Evolutionary conservation across 139 green algal genomes (phyloP).

Genomic region (Mesotaenium endlicherianum): DNA sequence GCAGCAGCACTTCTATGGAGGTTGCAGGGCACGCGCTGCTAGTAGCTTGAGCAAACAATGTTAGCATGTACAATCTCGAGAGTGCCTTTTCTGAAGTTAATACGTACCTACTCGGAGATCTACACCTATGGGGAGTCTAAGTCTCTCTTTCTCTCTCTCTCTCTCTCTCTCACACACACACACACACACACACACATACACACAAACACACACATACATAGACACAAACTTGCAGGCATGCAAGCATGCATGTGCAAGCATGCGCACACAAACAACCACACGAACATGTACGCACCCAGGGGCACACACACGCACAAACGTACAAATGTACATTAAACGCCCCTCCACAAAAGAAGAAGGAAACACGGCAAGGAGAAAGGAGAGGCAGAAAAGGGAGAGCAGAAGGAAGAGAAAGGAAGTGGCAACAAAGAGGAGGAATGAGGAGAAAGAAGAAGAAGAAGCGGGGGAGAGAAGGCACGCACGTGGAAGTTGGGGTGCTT

Average conservation of each 20-base stretch:
- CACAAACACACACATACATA: too few relatives aligned
- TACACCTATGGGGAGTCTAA: too few relatives aligned
- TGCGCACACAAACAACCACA: too few relatives aligned
- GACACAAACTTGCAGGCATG: constrained; percentile 37
- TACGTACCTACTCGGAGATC: too few relatives aligned
- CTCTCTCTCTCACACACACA: constrained; percentile 29
- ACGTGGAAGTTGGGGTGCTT: constrained; percentile 41
- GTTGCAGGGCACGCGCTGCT: too few relatives aligned
- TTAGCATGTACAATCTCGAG: too few relatives aligned
- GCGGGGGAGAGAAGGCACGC: not conserved
- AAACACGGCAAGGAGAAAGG: not conserved
- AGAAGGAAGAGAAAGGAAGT: not conserved
- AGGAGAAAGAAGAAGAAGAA: not conserved
- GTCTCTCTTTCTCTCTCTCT: not conserved
- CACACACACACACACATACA: constrained; percentile 53
- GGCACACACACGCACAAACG: not conserved
- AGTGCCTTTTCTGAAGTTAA: too few relatives aligned
- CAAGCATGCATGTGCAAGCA: constrained; percentile 14
- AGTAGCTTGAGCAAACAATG: too few relatives aligned
- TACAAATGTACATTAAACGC: too few relatives aligned
- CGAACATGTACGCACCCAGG: too few relatives aligned
- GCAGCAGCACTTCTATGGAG: too few relatives aligned
- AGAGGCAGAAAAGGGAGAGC: not conserved
- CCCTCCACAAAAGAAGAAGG: too few relatives aligned
- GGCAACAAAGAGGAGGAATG: not conserved